phyloP scores from a whole-genome alignment of 2,329 filamentous ascomycete genomes.

The Pseudogymnoascus sp. region DNA sequence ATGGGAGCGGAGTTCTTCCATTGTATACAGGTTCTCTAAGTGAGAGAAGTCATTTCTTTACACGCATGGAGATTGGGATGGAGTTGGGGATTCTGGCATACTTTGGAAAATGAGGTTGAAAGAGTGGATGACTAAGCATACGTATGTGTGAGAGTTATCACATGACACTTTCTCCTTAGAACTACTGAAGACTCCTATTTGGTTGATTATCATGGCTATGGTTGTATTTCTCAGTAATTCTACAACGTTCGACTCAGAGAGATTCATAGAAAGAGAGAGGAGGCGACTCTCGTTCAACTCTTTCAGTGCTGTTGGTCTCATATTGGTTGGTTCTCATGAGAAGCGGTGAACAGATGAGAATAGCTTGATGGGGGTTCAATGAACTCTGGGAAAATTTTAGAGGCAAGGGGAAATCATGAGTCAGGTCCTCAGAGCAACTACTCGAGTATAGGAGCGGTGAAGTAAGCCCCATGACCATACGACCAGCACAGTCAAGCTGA shows the following conservation, averaged over 20 bases:
- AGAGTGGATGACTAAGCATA: background rate
- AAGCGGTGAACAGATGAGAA: background rate
- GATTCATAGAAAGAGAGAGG: background rate
- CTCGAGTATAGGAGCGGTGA: background rate
- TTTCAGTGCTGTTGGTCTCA: background rate
- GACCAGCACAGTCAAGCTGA: background rate
- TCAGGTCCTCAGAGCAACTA: background rate
- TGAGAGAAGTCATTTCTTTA: background rate
- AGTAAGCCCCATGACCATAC: background rate
- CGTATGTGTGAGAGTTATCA: background rate
- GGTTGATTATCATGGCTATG: background rate
- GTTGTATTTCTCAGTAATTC: background rate
- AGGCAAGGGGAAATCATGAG: background rate
- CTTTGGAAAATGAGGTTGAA: conserved; percentile 1
- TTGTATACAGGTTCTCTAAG: background rate
- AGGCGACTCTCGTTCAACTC: background rate
- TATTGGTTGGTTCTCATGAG: background rate
- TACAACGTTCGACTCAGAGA: background rate
- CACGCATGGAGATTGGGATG: background rate
- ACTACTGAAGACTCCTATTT: background rate
- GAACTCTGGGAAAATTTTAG: background rate
- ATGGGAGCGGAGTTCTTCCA: background rate
- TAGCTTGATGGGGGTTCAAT: background rate
- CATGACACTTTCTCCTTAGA: background rate
- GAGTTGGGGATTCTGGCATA: background rate